Base-by-base conservation (phyloP, 257 asterid species). In the Forsythia suspensa region DNA sequence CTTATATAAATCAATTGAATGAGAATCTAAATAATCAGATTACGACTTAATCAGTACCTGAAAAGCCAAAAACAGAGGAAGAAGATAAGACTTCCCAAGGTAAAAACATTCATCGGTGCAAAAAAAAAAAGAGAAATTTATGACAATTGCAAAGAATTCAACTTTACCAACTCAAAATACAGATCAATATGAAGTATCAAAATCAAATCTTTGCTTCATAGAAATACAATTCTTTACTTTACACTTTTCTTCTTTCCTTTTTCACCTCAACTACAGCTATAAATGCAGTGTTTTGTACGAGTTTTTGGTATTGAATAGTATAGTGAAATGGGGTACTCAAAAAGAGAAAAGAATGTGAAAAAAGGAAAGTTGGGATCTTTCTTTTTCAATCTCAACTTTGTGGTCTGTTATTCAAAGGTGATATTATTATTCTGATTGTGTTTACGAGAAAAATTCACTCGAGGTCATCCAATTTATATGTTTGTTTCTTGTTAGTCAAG, bases 21-120 rank as follows among this genome's bases (percentile, higher is more conserved):
- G 59, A 74, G 71, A 78, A 72, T 70, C 40, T 38, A 39, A 41
- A 69, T 73, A 79, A 82, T 75, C 79, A 65, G 44, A 70, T 76
- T 29, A 74, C 42, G 75, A 78, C 73, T 55, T 77, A 79, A 80
- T 72, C 78, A 84, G 82, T 67, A 77, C 87, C 90, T 79, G 87
- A 41, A 80, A 77, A 43, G 40, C 43, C 80, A 65, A 44, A 82
- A 84, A 84, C 77, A 75, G 71, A 42, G 18, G 51, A 65, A 77
- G 51, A 65, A 75, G 70, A 73, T 78, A 71, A 73, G 55, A 77
- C 73, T 24, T 48, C 79, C 74, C 74, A 75, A 75, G 79, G 20
- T 4, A 63, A 34, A 69, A 55, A 55, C 34, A 76, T 37, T 37
- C 51, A 69, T 69, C 63, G 24, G 6, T 6, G 15, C 21, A 18